These are phyloP conservation scores for Hypholoma fasciculare DNA, from an alignment of 768 basidiomycete species.

Conservation along the genomic window DNA sequence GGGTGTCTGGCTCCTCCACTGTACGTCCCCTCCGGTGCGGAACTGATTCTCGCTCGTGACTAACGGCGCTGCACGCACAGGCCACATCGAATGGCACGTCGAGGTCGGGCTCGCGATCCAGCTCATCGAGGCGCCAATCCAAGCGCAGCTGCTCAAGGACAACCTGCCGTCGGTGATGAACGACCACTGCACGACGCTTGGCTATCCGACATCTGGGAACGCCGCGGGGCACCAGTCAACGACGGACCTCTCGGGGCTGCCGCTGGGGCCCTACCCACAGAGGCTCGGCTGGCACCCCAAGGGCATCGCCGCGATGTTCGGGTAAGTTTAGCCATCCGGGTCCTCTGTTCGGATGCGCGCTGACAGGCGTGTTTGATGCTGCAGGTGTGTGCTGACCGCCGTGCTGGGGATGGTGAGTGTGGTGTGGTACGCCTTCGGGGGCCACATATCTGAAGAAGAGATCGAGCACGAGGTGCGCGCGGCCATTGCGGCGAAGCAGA, in stretches of 20 bases:
- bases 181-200: constrained; percentile 73
- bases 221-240: constrained; percentile 77
- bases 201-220: constrained; percentile 71
- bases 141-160: constrained; percentile 55
- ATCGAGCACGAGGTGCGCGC: constrained; percentile 68
- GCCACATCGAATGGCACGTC: constrained; percentile 88
- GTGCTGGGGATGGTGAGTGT: constrained; percentile 81
- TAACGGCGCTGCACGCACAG: constrained; percentile 27
- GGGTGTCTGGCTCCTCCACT: constrained; percentile 86
- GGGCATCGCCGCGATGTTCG: constrained; percentile 77
- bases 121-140: constrained; percentile 79
- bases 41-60: neutral
- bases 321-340: constrained; percentile 35
- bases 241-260: constrained; percentile 67
- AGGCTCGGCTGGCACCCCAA: constrained; percentile 69
- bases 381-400: constrained; percentile 62
- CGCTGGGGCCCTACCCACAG: constrained; percentile 72
- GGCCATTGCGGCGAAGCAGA: constrained; percentile 57
- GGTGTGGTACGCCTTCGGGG: constrained; percentile 86
- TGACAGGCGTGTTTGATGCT: no score
- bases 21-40: constrained; percentile 37
- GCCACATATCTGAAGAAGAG: constrained; percentile 74
- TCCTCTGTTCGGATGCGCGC: no score
- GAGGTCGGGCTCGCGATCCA: constrained; percentile 82
- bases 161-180: constrained; percentile 56